A percentile compares a stretch with the other conserved stretches of the same genome.
phyloP scores from a whole-genome alignment of 2,329 filamentous ascomycete genomes.

The Colletotrichum sp. region DNA sequence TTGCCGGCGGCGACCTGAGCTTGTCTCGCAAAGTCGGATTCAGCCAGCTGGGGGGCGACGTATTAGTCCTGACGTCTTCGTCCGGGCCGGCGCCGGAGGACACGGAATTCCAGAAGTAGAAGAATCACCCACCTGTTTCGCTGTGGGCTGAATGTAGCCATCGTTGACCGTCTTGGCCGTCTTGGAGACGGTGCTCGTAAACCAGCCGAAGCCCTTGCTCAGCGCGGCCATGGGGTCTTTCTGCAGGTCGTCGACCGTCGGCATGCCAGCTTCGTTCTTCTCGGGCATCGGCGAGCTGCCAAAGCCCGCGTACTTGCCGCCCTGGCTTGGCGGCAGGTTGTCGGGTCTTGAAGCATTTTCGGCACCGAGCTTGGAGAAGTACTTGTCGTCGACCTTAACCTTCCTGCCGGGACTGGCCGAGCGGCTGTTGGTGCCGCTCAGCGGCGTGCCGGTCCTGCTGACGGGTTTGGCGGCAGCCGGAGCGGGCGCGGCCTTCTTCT shows the following conservation, averaged over 20 bases:
- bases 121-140: slow-evolving; percentile 71
- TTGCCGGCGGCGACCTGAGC: slow-evolving; percentile 67
- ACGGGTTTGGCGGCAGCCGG: slow-evolving; percentile 34
- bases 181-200: slow-evolving; percentile 85
- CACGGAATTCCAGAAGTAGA: slow-evolving; percentile 18
- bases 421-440: slow-evolving; percentile 43
- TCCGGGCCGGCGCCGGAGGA: background rate
- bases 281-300: slow-evolving; percentile 74
- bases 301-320: slow-evolving; percentile 91
- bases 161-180: slow-evolving; percentile 92
- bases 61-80: slow-evolving; percentile 27
- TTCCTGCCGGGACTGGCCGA: slow-evolving; percentile 51
- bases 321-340: slow-evolving; percentile 82
- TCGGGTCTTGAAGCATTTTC: slow-evolving; percentile 82
- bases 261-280: slow-evolving; percentile 53
- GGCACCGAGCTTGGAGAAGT: slow-evolving; percentile 84
- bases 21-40: slow-evolving; percentile 77
- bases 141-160: slow-evolving; percentile 89
- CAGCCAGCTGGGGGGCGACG: slow-evolving; percentile 65
- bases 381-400: slow-evolving; percentile 79
- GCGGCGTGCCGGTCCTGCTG: slow-evolving; percentile 44
- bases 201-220: slow-evolving; percentile 94
- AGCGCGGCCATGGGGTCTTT: slow-evolving; percentile 88
- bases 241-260: slow-evolving; percentile 85
- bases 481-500: slow-evolving; percentile 55